Base-by-base conservation (phyloP, 2,329 filamentous ascomycete genomes). In the Calonectria montana region DNA sequence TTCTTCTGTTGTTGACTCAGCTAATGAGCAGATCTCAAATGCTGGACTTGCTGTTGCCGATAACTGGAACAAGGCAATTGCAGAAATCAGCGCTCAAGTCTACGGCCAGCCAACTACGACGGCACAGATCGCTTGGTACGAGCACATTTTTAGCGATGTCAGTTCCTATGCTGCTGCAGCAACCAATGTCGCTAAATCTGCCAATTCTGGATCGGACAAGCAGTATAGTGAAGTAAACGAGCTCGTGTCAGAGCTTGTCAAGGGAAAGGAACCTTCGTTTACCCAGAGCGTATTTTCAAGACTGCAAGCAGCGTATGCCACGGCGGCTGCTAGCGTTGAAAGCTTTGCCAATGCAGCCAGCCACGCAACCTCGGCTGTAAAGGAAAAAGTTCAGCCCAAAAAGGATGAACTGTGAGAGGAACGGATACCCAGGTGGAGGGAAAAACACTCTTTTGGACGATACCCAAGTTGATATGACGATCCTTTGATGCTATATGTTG, bases 211-310 rank as follows among this genome's bases (percentile, higher is more conserved):
- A 6, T 91, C 91, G 1, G 88, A 88, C 23, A 88, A 88, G 59
- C 92, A 94, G 77, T 96, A 94, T 76, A 88, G 89, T 6, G 91
- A 91, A 29, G 88, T 97, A 6, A 91, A 92, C 80, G 90, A 89
- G 15, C 88, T 97, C 2, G 88, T 97, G 16, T 93, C 93, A 1
- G 94, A 97, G 82, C 86, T 97, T 1, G 87, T 97, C 16, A 84
- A 88, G 47, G 95, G 94, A 65, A 94, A 93, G 81, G 94, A 97
- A 80, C 92, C 94, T 0, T 91, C 92, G 16, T 97, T 95, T 78
- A 95, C 93, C 0, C 94, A 97, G 79, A 95, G 93, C 71, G 93
- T 96, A 3, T 91, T 95, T 83, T 91, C 87, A 65, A 90, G 93
- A 64, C 87, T 97, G 15, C 90, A 90, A 68, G 92, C 89, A 3